A percentile compares a stretch with the other conserved stretches of the same genome.
Conservation (phyloP, 2,329 filamentous ascomycete species). For the Alternaria brassicae region DNA sequence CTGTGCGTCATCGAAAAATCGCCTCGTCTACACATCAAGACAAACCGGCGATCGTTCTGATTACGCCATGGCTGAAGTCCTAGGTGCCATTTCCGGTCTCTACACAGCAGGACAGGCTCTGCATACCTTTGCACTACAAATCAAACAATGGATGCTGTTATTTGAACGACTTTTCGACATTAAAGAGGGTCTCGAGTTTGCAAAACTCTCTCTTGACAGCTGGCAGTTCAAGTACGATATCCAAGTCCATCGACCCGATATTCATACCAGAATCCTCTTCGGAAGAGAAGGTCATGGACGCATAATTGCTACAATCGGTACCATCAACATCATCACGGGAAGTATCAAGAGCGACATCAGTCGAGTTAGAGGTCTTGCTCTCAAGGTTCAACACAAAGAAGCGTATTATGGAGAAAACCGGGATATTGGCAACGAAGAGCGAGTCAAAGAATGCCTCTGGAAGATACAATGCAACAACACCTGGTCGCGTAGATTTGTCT, state of each 20-base stretch:
- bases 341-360: constrained; percentile 25
- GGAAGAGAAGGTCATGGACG: constrained; percentile 29
- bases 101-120: constrained; percentile 26
- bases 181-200: constrained; percentile 26
- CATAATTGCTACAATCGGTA: constrained; percentile 24
- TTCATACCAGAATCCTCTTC: constrained; percentile 34
- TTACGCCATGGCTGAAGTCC: constrained; percentile 30
- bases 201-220: constrained; percentile 27
- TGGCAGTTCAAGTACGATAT: constrained; percentile 37
- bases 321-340: constrained; percentile 19
- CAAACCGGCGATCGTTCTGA: not conserved
- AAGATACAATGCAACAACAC: constrained; percentile 25
- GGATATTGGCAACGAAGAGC: constrained; percentile 11
- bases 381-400: constrained; percentile 15
- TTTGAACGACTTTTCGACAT: constrained; percentile 36
- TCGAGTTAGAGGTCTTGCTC: constrained; percentile 26
- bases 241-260: constrained; percentile 22
- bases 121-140: constrained; percentile 27
- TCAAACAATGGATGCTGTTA: constrained; percentile 25
- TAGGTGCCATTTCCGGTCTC: constrained; percentile 25
- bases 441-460: constrained; percentile 29
- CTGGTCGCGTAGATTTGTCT: constrained; percentile 31
- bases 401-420: constrained; percentile 5
- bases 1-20: not conserved
- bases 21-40: not conserved